Base-by-base conservation (phyloP, 2,329 filamentous ascomycete species). In the Pseudopyrenochaeta lycopersici region DNA sequence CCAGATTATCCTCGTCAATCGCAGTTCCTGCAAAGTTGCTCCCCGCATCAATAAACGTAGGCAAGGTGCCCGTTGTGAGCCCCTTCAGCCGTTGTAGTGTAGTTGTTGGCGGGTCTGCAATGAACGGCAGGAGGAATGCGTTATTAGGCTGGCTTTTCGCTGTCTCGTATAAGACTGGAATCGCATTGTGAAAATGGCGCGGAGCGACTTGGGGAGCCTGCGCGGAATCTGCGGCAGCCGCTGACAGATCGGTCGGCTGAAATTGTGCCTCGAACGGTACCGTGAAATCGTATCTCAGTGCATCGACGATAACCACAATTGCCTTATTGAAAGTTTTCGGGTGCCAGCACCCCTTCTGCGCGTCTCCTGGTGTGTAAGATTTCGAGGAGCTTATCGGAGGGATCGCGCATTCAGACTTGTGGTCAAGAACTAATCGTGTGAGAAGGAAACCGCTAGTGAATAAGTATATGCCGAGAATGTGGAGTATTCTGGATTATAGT, bases 391-490 rank as follows among this genome's bases (percentile, higher is more conserved):
- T 82, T 53, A 90, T 85, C 3, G 95, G 94, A 44, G 90, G 87
- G 51, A 90, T 83, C 44, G 88, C 88, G 76, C 92, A 90, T 73
- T 90, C 88, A 64, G 89, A 89, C 74, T 89, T 89, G 69, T 94
- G 85, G 67, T 92, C 90, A 55, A 91, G 80, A 39, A 95, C 87
- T 30, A 95, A 83, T 53, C 95, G 87, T 50, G 94, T 97, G 61
- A 99, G 85, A 58, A 99, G 86, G 76, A 99, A 99, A 32, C 95
- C 95, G 73, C 90, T 92, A 21, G 92, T 96, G 78, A 99, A 99
- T 72, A 97, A 90, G 72, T 90, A 91, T 67, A 98, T 89, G 54
- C 92, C 94, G 31, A 90, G 80, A 40, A 85, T 81, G 73, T 99
- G 95, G 35, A 97, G 84, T 61, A 84, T 68, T 59, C 86, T 88